These are phyloP conservation scores for Rhodosporidiobolus odoratus DNA, from an alignment of 768 basidiomycete genomes.

Conservation along the genomic window DNA sequence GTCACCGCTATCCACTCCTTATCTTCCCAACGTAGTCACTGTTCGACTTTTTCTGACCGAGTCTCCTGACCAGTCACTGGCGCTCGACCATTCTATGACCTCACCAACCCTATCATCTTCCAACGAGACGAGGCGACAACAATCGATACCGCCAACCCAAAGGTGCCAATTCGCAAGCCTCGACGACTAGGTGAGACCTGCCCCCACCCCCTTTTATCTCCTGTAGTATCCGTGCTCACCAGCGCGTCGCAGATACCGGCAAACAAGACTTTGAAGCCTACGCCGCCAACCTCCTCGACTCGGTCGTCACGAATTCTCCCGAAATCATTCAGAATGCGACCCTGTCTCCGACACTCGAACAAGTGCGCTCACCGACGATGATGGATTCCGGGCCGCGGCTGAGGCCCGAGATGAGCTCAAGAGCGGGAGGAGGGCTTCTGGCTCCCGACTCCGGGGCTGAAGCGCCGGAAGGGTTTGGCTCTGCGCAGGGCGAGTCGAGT, in stretches of 20 bases:
- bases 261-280: constrained; percentile 44
- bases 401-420: constrained; percentile 34
- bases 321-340: constrained; percentile 23
- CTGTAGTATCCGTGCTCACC: background rate
- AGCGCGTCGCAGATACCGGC: constrained; percentile 18
- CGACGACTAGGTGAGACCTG: constrained; percentile 7
- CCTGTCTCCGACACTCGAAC: constrained; percentile 12
- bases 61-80: constrained; percentile 49
- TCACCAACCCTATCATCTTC: constrained; percentile 68
- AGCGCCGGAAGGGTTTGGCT: constrained; percentile 16
- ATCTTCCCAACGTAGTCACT: background rate
- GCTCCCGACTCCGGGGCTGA: no score
- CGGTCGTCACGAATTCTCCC: constrained; percentile 36
- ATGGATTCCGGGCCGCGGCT: constrained; percentile 27
- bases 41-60: background rate
- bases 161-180: background rate
- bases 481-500: constrained; percentile 31
- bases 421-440: background rate
- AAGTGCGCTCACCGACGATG: constrained; percentile 14
- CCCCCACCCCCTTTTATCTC: no score
- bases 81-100: constrained; percentile 65
- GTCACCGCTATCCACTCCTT: constrained; percentile 43
- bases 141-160: constrained; percentile 7
- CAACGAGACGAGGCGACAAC: constrained; percentile 46
- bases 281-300: constrained; percentile 44